Conservation (phyloP, 129 eudicot genomes). For the Mikania micrantha region DNA sequence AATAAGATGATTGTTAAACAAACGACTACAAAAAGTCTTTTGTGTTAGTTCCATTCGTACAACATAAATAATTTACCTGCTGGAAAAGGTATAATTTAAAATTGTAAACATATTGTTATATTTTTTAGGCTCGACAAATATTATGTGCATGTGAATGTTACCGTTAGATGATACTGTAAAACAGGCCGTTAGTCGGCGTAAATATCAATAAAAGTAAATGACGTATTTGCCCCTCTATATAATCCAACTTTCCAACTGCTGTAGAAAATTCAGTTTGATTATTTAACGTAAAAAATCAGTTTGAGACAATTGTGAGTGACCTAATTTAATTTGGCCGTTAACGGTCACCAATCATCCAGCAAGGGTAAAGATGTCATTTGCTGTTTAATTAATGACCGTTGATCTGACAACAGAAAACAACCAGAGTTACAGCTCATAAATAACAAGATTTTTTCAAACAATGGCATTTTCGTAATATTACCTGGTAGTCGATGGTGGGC, state of each 20-base stretch:
- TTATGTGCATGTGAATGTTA: neutral
- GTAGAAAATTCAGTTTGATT: neutral
- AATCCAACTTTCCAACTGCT: neutral
- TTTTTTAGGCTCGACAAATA: no score
- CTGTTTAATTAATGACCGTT: neutral
- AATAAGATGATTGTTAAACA: no score
- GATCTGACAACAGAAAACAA: neutral
- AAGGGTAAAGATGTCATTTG: neutral
- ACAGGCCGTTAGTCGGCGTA: constrained; percentile 7
- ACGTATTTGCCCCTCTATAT: neutral
- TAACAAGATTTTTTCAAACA: no score
- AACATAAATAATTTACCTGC: no score
- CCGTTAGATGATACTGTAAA: constrained; percentile 8
- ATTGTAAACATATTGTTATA: no score
- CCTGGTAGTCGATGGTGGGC: constrained; percentile 82
- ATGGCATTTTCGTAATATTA: constrained; percentile 25
- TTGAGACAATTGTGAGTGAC: constrained; percentile 1
- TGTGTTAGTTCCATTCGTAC: no score
- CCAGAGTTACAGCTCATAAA: neutral
- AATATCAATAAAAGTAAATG: neutral
- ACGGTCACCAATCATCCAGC: no score
- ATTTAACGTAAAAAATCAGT: neutral
- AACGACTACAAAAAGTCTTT: no score
- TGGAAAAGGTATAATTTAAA: no score
- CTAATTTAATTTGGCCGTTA: neutral